phyloP scores from a whole-genome alignment of 208 protist species.

The Spironucleus salmonicida region DNA sequence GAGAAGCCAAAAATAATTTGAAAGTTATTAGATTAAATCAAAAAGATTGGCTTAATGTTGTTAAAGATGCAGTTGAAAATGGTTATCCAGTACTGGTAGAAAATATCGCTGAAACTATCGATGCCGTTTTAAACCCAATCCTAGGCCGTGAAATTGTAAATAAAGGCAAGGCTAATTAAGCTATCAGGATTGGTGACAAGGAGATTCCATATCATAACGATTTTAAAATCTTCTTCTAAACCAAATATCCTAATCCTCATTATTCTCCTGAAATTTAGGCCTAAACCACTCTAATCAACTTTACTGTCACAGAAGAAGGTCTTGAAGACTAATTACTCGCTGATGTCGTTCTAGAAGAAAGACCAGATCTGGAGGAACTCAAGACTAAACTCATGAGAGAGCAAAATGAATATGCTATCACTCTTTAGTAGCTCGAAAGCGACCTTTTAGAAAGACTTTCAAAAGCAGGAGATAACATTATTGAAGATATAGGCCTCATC shows the following conservation, averaged over 20 bases:
- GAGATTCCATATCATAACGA: constrained; percentile 78
- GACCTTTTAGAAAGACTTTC: constrained; percentile 74
- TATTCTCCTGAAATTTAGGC: constrained; percentile 93
- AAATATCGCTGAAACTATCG: constrained; percentile 76
- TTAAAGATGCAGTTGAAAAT: constrained; percentile 51
- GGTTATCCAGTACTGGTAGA: constrained; percentile 67
- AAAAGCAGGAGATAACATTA: constrained; percentile 76
- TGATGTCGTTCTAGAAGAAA: constrained; percentile 83
- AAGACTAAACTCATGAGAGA: constrained; percentile 70
- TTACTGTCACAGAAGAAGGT: constrained; percentile 78
- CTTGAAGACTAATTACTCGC: constrained; percentile 92
- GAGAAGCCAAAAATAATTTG: constrained; percentile 74
- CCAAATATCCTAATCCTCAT: constrained; percentile 89
- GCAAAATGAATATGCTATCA: constrained; percentile 93
- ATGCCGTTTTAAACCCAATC: constrained; percentile 83
- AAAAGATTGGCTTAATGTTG: constrained; percentile 51
- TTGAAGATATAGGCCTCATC: constrained; percentile 78
- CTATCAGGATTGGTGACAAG: constrained; percentile 80
- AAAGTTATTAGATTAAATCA: constrained; percentile 57
- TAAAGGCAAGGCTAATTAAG: constrained; percentile 57
- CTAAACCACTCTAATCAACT: constrained; percentile 94
- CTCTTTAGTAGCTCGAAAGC: constrained; percentile 84
- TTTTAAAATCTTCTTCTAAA: constrained; percentile 85
- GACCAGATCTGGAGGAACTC: constrained; percentile 82
- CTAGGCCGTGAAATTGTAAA: constrained; percentile 63